Conservation (phyloP, 257 asterid species). For the Lycium ferocissimum region DNA sequence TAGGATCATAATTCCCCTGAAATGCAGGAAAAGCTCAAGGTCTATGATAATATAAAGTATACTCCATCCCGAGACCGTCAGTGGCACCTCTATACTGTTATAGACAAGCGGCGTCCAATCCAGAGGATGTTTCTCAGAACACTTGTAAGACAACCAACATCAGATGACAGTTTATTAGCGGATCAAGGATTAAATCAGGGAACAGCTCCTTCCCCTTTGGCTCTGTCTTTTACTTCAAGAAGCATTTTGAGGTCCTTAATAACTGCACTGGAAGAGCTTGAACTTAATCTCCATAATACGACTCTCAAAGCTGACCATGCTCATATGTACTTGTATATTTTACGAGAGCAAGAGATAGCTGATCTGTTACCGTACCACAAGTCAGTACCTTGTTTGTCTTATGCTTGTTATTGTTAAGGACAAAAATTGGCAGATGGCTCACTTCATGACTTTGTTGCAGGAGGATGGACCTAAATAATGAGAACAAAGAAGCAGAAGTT, state of each 20-base stretch:
- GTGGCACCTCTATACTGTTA: conserved; percentile 96
- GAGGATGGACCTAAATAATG: conserved; percentile 54
- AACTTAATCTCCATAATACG: conserved; percentile 89
- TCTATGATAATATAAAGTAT: conserved; percentile 73
- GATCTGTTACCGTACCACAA: conserved; percentile 84
- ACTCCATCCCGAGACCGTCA: conserved; percentile 98
- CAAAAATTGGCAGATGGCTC: conserved; percentile 4
- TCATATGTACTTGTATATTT: conserved; percentile 85
- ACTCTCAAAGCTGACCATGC: conserved; percentile 89
- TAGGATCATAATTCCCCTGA: conserved; percentile 32
- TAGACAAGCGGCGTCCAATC: conserved; percentile 70
- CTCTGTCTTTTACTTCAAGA: conserved; percentile 84
- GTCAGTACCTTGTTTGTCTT: conserved; percentile 50
- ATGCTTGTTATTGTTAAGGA: background rate
- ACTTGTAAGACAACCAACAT: conserved; percentile 87
- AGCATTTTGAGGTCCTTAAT: conserved; percentile 85
- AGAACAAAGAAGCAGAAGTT: conserved; percentile 70
- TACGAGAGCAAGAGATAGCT: conserved; percentile 85
- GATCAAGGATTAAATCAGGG: conserved; percentile 68
- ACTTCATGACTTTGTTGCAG: conserved; percentile 51
- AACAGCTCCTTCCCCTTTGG: conserved; percentile 58
- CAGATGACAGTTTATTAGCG: conserved; percentile 70
- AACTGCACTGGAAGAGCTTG: conserved; percentile 98
- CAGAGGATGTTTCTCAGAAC: conserved; percentile 94
- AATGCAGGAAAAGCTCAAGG: conserved; percentile 88